These are phyloP conservation scores for Zymoseptoria ardabiliae DNA, from an alignment of 2,329 filamentous ascomycete genomes.

Conservation along the genomic window DNA sequence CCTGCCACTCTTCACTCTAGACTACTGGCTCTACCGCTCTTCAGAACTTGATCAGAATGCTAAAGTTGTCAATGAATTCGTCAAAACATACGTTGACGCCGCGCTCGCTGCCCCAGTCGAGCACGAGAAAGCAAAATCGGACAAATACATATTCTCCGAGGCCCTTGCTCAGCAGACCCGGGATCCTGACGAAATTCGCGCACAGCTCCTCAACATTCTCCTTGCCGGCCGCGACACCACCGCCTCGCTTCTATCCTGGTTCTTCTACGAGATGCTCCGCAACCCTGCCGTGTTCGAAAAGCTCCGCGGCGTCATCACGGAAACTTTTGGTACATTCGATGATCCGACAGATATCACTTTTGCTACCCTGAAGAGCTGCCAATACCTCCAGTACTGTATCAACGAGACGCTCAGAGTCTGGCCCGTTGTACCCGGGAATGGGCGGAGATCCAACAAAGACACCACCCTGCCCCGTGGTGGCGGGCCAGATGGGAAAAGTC, in stretches of 20 bases:
- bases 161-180: slow-evolving; percentile 40
- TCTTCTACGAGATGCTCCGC: slow-evolving; percentile 46
- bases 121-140: slow-evolving; percentile 23
- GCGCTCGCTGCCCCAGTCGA: slow-evolving; percentile 30
- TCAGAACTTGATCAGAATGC: slow-evolving; percentile 5
- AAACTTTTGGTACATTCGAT: slow-evolving; percentile 40
- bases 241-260: slow-evolving; percentile 46
- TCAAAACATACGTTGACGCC: slow-evolving; percentile 40
- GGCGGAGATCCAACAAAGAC: slow-evolving; percentile 53
- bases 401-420: slow-evolving; percentile 65
- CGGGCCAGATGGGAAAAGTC: slow-evolving; percentile 45
- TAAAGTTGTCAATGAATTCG: slow-evolving; percentile 37
- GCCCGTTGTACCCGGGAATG: slow-evolving; percentile 61
- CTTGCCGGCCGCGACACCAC: slow-evolving; percentile 60
- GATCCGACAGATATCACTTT: slow-evolving; percentile 42
- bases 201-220: slow-evolving; percentile 52
- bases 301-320: slow-evolving; percentile 44
- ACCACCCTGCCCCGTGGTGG: slow-evolving; percentile 65
- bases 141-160: slow-evolving; percentile 41
- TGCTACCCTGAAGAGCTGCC: slow-evolving; percentile 60
- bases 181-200: slow-evolving; percentile 37
- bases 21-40: neutral
- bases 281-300: slow-evolving; percentile 43
- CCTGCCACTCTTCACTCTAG: too few relatives aligned
- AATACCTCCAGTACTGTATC: slow-evolving; percentile 47